Percentiles rank a stretch among this genome's conserved stretches.
Evolutionary conservation across 139 green algal species (phyloP).

Genomic region (Tetradesmus lagerheimii): DNA sequence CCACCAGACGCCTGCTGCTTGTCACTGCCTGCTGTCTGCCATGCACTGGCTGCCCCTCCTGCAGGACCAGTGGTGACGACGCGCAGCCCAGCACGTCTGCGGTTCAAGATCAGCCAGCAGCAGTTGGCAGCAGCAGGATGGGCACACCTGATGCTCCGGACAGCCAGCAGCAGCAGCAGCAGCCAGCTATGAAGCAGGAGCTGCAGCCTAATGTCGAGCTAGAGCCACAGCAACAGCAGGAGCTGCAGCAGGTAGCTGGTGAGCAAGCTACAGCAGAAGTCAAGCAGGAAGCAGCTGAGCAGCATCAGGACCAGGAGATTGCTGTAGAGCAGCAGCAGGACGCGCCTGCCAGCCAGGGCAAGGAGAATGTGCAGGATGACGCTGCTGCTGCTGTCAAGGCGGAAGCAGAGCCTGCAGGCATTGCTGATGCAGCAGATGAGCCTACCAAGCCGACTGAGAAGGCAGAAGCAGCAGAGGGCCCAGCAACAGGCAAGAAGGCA

Average conservation of each 20-base stretch:
- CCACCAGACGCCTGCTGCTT: no score
- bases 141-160: neutral
- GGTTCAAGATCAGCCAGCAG: neutral
- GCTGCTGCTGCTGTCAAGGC: neutral
- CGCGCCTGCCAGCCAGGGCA: neutral
- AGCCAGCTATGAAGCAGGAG: neutral
- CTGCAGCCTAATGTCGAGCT: neutral
- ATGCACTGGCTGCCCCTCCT: no score
- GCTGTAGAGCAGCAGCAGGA: neutral
- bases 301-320: neutral
- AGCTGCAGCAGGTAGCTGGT: neutral
- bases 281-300: neutral
- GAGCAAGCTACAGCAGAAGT: neutral
- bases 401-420: neutral
- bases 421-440: neutral
- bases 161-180: slow-evolving; percentile 3
- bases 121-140: slow-evolving; percentile 29
- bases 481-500: neutral
- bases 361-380: neutral
- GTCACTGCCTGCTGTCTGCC: neutral
- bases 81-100: neutral
- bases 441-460: neutral
- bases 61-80: neutral
- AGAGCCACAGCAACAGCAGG: neutral
- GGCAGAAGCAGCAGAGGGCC: neutral